These are phyloP conservation scores for Casuarina cunninghamiana DNA, from an alignment of 306 rosid genomes.

Conservation along the genomic window DNA sequence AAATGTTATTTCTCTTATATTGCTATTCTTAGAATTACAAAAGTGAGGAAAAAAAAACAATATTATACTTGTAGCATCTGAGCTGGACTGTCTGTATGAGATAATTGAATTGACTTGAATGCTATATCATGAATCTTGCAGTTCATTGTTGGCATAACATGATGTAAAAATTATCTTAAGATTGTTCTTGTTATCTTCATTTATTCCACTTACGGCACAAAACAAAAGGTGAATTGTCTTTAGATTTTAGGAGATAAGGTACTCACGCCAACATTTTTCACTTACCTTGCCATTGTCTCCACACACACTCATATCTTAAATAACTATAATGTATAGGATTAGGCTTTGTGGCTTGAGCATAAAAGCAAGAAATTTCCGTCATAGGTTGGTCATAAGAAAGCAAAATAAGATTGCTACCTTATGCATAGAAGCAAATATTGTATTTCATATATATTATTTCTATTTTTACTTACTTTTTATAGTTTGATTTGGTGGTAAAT, in stretches of 20 bases:
- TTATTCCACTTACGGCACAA: not conserved
- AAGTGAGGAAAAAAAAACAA: not conserved
- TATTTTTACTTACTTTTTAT: conserved; percentile 2
- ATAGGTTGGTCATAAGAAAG: not conserved
- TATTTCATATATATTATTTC: too few relatives aligned
- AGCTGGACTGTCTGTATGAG: not conserved
- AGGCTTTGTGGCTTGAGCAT: not conserved
- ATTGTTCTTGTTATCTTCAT: not conserved
- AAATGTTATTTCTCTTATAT: not conserved
- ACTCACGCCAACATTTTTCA: not conserved
- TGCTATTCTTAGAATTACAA: not conserved
- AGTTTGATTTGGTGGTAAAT: not conserved
- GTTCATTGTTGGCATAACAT: not conserved
- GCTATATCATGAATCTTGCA: not conserved
- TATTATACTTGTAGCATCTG: not conserved
- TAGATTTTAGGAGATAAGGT: not conserved
- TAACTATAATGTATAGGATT: not conserved
- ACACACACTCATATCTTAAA: not conserved
- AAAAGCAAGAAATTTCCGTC: not conserved
- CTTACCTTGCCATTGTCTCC: not conserved
- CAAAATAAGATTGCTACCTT: not conserved
- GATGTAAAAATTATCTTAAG: not conserved
- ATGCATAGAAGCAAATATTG: not conserved
- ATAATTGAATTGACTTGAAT: not conserved
- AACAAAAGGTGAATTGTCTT: not conserved